Evolutionary conservation across 805 yeast genomes (phyloP), one percentile per base, ranked within the genome.

Genomic region (Kuraishia hungarica): DNA sequence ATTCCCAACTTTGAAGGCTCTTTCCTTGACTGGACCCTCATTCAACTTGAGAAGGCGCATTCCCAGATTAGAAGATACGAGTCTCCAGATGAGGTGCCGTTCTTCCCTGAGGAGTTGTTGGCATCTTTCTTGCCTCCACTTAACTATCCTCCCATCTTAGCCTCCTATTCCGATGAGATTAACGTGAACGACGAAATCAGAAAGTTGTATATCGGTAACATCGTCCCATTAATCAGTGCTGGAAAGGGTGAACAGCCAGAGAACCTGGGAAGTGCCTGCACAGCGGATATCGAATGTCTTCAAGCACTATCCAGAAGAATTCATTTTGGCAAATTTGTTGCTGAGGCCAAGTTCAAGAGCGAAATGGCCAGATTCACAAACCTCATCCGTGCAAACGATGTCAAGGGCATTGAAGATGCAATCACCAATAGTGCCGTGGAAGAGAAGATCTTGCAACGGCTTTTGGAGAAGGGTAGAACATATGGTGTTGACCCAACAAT

Each of bases 241-340:
- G 78, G 75, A 47, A 64, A 69, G 39, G 86, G 89, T 1, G 96
- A 91, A 55, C 96, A 91, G 64, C 73, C 77, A 48, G 97, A 91
- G 66, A 94, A 92, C 69, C 75, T 83, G 55, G 99, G 99, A 1
- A 86, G 96, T 26, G 89, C 94, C 47, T 85, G 96, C 2, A 74
- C 83, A 47, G 77, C 89, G 59, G 99, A 94, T 67, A 87, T 93
- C 56, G 96, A 88, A 61, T 82, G 87, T 60, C 76, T 94, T 60
- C 97, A 94, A 69, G 86, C 96, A 4, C 72, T 94, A 50, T 87
- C 96, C 8, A 78, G 99, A 64, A 80, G 99, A 67, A 89, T 94
- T 61, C 99, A 94, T 71, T 94, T 93, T 72, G 99, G 99, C 52
- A 89, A 88, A 71, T 94, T 93, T 75, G 99, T 94, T 10, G 99